Evolutionary conservation across 805 yeast species (phyloP), one percentile per base, ranked within the genome.

Genomic region (Cyberlindnera galapagoensis): DNA sequence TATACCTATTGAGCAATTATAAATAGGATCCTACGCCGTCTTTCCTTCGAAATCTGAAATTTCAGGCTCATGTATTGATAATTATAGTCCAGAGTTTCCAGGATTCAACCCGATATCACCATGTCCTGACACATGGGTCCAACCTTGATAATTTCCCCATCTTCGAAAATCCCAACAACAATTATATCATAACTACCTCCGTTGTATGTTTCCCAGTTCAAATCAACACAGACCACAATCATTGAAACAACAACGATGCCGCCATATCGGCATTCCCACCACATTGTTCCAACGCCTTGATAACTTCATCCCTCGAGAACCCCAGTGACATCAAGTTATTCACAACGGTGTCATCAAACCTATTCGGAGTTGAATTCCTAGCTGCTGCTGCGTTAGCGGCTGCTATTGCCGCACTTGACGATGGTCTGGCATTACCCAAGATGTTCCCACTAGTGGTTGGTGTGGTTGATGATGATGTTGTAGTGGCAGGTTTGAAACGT

Each of bases 211-310:
- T n/a, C n/a, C n/a, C n/a, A n/a, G n/a, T n/a, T n/a, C n/a, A n/a
- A 11, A 19, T n/a, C n/a, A n/a, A n/a, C n/a, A n/a, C n/a, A n/a
- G 24, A 6, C n/a, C 14, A 9, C 9, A 6, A 7, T 36, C 35
- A 57, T 24, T 56, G 57, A 39, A 85, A 86, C 29, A 87, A 60
- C 29, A 82, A 47, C 1, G 94, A 75, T 1, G 96, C 97, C 0
- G 97, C 97, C 40, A 77, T 43, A 33, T 90, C 97, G 1, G 81
- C 73, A 49, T 88, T 82, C 7, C 95, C 95, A 18, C 69, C 65
- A 2, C 94, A 71, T 38, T 64, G 69, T 18, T 64, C 60, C 31
- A 90, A 60, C 0, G 96, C 95, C 3, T 56, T 47, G 3, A 76
- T 56, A 0, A 80, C 92, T 42, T 82, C 78, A 3, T 57, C 52